phyloP scores from a whole-genome alignment of 2,329 filamentous ascomycete genomes.

The Paramyrothecium sp. region DNA sequence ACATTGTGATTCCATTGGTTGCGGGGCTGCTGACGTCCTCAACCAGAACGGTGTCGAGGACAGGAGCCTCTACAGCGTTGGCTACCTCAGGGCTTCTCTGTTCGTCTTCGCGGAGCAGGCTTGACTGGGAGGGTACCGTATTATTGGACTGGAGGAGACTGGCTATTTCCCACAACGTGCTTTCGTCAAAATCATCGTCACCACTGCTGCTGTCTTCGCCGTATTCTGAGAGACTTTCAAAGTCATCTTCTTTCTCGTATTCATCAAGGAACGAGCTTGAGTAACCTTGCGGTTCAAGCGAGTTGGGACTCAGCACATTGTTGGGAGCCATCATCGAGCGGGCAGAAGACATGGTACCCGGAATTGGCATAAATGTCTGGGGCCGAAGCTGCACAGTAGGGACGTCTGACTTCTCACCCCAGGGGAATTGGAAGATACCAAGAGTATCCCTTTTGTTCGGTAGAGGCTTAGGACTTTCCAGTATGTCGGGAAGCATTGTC shows the following conservation, averaged over 20 bases:
- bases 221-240: conserved; percentile 26
- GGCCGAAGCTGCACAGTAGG: conserved; percentile 41
- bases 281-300: conserved; percentile 29
- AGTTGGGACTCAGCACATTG: conserved; percentile 3
- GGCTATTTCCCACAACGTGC: conserved; percentile 63
- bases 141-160: conserved; percentile 52
- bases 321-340: not conserved
- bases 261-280: conserved; percentile 59
- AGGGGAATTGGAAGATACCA: conserved; percentile 65
- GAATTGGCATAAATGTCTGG: conserved; percentile 44
- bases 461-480: conserved; percentile 60
- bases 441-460: conserved; percentile 57
- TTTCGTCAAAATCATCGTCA: conserved; percentile 59
- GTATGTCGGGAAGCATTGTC: conserved; percentile 61
- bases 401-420: conserved; percentile 62
- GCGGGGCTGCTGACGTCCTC: not conserved
- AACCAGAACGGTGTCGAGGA: not conserved
- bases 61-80: not conserved
- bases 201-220: conserved; percentile 33
- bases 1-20: not conserved
- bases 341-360: conserved; percentile 44
- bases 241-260: conserved; percentile 52
- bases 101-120: conserved; percentile 40
- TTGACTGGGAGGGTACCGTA: conserved; percentile 50
- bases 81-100: conserved; percentile 5